phyloP scores from a whole-genome alignment of 2,329 filamentous ascomycete species.

The Colletotrichum chrysophilum region DNA sequence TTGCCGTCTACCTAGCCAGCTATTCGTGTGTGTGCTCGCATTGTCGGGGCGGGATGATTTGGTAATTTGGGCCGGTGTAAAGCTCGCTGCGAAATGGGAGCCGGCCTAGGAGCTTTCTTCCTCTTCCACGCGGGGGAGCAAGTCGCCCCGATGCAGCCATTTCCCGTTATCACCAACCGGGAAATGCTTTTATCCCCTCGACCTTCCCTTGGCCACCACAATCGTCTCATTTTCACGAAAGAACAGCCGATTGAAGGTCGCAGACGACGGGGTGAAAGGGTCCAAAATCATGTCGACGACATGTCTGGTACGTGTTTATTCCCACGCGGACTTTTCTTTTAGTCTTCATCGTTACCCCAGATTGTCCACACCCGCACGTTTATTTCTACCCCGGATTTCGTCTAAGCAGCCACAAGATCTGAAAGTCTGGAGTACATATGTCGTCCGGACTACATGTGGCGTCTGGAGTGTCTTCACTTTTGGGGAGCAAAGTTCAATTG shows the following conservation, averaged over 20 bases:
- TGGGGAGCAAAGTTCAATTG: not conserved
- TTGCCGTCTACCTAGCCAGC: not conserved
- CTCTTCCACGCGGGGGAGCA: not conserved
- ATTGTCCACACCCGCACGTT: not conserved
- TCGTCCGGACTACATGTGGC: not conserved
- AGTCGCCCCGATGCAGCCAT: not conserved
- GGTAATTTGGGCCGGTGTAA: not conserved
- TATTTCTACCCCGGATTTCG: not conserved
- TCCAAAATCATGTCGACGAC: constrained; percentile 14
- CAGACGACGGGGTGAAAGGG: not conserved
- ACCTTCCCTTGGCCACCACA: not conserved
- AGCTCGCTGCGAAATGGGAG: not conserved
- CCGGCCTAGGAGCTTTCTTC: not conserved
- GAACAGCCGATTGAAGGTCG: not conserved
- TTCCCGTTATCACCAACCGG: not conserved
- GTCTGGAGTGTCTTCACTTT: not conserved
- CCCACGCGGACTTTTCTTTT: not conserved
- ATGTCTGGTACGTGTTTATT: constrained; percentile 2
- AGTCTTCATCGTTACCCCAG: not conserved
- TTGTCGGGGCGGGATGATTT: not conserved
- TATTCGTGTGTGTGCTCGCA: not conserved
- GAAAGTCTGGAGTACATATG: not conserved
- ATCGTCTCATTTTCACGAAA: constrained; percentile 2
- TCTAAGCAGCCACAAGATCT: not conserved
- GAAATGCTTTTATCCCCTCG: not conserved